phyloP scores from a whole-genome alignment of 2,329 filamentous ascomycete genomes.

The Pseudogymnoascus sp. region DNA sequence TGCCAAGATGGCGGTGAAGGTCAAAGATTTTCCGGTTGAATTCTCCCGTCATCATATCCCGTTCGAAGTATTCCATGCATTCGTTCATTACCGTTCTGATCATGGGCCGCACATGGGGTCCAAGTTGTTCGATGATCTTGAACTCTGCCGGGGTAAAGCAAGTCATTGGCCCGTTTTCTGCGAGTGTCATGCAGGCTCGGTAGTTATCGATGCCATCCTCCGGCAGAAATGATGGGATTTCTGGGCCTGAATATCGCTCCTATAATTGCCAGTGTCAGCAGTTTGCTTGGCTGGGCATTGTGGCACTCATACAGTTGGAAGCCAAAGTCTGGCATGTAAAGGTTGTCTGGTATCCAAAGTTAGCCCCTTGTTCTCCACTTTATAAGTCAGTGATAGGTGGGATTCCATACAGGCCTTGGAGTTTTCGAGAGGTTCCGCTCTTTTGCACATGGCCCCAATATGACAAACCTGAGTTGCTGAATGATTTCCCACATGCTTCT shows the following conservation, averaged over 20 bases:
- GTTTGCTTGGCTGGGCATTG: background rate
- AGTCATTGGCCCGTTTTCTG: background rate
- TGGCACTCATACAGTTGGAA: background rate
- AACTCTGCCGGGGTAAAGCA: background rate
- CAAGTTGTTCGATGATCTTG: background rate
- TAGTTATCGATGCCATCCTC: constrained; percentile 1
- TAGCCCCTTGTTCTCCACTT: background rate
- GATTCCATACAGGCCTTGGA: background rate
- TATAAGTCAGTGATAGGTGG: background rate
- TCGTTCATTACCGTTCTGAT: background rate
- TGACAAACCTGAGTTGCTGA: background rate
- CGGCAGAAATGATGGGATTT: background rate
- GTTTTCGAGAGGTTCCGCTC: background rate
- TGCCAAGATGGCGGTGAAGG: background rate
- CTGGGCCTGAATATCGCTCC: background rate
- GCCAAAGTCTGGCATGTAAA: constrained; percentile 2
- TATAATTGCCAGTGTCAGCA: background rate
- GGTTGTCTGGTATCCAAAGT: background rate
- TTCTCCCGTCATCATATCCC: background rate
- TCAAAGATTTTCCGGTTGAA: constrained; percentile 1
- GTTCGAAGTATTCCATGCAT: background rate
- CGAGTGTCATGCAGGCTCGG: background rate
- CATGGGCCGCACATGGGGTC: background rate
- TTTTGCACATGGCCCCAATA: background rate
- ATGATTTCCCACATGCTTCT: constrained; percentile 11